Evolutionary conservation across 192 early-diverging fungal genomes (phyloP), one percentile per base, ranked within the genome.

Genomic region (Entomortierella lignicola): DNA sequence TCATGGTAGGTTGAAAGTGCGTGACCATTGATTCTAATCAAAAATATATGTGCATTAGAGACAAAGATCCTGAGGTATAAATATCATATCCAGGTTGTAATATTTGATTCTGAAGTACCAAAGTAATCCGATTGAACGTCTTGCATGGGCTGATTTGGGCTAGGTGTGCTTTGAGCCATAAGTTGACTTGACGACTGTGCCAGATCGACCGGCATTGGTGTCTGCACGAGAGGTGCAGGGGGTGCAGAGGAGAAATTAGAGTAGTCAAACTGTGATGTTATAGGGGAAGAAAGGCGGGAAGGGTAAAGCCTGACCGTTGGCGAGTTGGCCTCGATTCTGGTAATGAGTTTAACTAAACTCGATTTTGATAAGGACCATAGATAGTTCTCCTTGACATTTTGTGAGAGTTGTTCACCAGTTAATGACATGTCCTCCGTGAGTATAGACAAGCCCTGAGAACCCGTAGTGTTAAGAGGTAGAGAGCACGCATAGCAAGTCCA

Each of bases 341-440:
- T 31, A 25, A 79, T 79, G 20, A 79, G 62, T 25, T 70, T 56
- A 37, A 79, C 42, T 15, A 79, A 47, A 20, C 65, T 61, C 15
- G 44, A 63, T 25, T 66, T 79, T 3, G 62, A 32, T 32, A 79
- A n/a, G 11, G 67, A 63, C 29, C 34, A 21, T 13, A 79, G 43
- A 30, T 66, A 79, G 47, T 27, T 79, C 8, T 70, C 75, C 17
- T 70, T 69, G 29, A 70, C 37, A 0, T 43, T 57, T 62, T 66
- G 60, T 18, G 68, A 20, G 3, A 79, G 44, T 26, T 79, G 56
- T 4, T 61, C 44, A 7, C 75, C 67, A 7, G 75, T 66, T 32
- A 79, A 59, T 4, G 67, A 60, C 75, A 79, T 70, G n/a, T 79
- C 75, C 42, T 79, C 75, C 17, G 63, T 37, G 30, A 70, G 48